phyloP scores from a whole-genome alignment of 148 eudicot genomes.

The Rhododendron kiyosumense region DNA sequence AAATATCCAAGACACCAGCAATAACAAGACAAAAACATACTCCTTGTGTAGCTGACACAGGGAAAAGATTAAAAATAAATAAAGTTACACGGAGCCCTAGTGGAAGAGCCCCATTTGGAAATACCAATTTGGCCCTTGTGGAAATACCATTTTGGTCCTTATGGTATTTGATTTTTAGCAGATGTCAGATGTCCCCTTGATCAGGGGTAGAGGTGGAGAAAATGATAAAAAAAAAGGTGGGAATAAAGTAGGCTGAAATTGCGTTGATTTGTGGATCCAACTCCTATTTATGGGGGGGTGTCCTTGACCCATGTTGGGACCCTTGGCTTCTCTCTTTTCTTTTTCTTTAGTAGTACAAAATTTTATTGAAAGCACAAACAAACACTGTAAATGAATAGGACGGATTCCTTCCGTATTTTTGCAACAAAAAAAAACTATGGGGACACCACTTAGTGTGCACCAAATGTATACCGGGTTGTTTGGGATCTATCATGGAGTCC shows the following conservation, averaged over 20 bases:
- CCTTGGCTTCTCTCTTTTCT: not conserved
- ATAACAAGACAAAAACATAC: not conserved
- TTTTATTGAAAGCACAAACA: not conserved
- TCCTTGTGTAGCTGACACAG: not conserved
- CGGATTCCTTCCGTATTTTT: not conserved
- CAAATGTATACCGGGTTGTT: not conserved
- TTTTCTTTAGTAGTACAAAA: not conserved
- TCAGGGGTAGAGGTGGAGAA: not conserved
- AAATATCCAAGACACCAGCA: not conserved
- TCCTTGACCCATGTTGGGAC: not conserved
- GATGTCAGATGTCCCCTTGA: not conserved
- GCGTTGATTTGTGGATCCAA: not conserved
- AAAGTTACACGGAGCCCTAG: not conserved
- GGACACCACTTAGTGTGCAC: no score
- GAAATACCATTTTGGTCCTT: not conserved
- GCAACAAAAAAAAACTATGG: not conserved
- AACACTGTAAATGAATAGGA: not conserved
- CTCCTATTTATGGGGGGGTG: not conserved
- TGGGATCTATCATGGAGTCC: not conserved
- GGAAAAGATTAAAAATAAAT: not conserved
- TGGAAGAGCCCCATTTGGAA: not conserved
- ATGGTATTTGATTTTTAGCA: not conserved
- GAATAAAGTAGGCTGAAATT: not conserved
- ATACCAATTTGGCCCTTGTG: not conserved
- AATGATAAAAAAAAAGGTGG: not conserved